phyloP scores from a whole-genome alignment of 805 yeast genomes.

The Wickerhamomyces alni region DNA sequence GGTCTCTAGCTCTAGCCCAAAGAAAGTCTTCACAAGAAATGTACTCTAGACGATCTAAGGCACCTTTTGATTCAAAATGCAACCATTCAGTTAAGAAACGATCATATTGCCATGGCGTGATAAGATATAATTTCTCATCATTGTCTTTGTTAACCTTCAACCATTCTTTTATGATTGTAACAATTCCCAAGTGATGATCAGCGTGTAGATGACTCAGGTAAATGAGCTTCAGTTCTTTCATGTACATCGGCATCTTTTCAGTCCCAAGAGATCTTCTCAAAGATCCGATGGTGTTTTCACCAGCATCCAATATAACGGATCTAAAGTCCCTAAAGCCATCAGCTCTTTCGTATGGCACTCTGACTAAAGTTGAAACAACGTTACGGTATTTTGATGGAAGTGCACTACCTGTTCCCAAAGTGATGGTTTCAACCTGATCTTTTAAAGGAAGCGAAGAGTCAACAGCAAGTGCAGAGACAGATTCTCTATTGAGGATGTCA shows the following conservation, averaged over 20 bases:
- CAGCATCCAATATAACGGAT: conserved; percentile 78
- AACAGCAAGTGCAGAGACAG: conserved; percentile 18
- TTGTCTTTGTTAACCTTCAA: conserved; percentile 32
- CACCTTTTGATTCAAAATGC: conserved; percentile 36
- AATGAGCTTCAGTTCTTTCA: conserved; percentile 58
- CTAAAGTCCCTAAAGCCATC: conserved; percentile 26
- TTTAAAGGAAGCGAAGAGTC: conserved; percentile 21
- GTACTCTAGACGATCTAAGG: conserved; percentile 39
- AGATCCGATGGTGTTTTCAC: conserved; percentile 84
- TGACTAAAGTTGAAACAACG: conserved; percentile 72
- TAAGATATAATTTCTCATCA: conserved; percentile 42
- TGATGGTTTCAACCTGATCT: conserved; percentile 59
- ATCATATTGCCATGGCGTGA: conserved; percentile 72
- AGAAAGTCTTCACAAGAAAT: conserved; percentile 58
- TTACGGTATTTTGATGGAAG: conserved; percentile 80
- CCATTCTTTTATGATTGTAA: conserved; percentile 70
- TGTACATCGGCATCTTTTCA: conserved; percentile 33
- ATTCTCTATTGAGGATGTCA: conserved; percentile 1
- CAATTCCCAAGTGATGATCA: conserved; percentile 88
- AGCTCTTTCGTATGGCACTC: conserved; percentile 46
- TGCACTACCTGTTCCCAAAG: conserved; percentile 92
- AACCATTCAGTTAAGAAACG: conserved; percentile 68
- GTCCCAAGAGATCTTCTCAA: conserved; percentile 56
- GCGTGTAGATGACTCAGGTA: conserved; percentile 92
- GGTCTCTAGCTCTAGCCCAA: conserved; percentile 28